phyloP scores from a whole-genome alignment of 2,329 filamentous ascomycete species.

The Dothiorella sarmentorum region DNA sequence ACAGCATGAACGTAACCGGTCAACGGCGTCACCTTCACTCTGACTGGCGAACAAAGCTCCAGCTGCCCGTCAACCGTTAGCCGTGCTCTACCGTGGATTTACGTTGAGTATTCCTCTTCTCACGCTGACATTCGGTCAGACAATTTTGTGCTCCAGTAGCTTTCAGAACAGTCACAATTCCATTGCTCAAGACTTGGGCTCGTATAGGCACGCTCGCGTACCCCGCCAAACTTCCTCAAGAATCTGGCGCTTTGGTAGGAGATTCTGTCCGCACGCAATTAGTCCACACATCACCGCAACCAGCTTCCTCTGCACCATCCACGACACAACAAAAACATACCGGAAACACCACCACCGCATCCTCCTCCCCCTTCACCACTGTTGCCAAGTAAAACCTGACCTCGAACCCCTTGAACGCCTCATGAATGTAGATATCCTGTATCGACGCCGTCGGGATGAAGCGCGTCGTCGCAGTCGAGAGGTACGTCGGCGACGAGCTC shows the following conservation, averaged over 20 bases:
- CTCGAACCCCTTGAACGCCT: constrained; percentile 90
- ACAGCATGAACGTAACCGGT: no score
- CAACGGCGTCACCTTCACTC: no score
- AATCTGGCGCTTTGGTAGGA: constrained; percentile 70
- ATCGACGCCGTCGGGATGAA: constrained; percentile 92
- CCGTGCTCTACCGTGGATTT: no score
- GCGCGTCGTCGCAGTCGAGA: constrained; percentile 59
- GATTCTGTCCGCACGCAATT: constrained; percentile 39
- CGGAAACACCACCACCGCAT: constrained; percentile 94
- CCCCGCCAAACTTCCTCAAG: constrained; percentile 91
- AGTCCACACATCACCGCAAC: constrained; percentile 11
- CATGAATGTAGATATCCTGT: constrained; percentile 89
- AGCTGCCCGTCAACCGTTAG: no score
- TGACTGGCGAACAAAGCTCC: no score
- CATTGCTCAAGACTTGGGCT: constrained; percentile 36
- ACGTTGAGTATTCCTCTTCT: no score
- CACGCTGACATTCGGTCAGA: no score
- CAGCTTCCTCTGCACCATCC: no score
- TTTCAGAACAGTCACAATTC: not conserved
- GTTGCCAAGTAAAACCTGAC: constrained; percentile 86
- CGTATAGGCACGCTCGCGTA: constrained; percentile 76
- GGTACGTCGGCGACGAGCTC: constrained; percentile 65
- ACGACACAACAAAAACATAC: constrained; percentile 39
- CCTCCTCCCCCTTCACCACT: constrained; percentile 82
- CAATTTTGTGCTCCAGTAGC: not conserved